A percentile compares a stretch with the other conserved stretches of the same genome.
These are phyloP conservation scores for Immersiella caudata DNA, from an alignment of 495 filamentous ascomycete species.

Conservation along the genomic window DNA sequence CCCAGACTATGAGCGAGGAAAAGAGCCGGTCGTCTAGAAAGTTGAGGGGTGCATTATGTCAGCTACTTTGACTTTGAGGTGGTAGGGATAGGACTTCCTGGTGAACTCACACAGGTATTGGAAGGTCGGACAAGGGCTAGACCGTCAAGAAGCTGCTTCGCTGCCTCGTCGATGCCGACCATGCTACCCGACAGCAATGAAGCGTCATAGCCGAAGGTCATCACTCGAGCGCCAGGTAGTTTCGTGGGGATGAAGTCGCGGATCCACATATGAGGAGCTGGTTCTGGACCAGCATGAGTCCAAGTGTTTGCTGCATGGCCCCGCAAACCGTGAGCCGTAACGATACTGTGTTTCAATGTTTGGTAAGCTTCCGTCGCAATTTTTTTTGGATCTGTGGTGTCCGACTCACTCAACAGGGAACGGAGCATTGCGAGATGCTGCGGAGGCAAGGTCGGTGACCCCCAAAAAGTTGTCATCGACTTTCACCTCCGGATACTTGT, in stretches of 20 bases:
- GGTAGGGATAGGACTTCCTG: too few relatives aligned
- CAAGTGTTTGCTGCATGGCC: background rate
- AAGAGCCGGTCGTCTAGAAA: background rate
- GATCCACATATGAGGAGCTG: background rate
- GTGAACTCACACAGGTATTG: too few relatives aligned
- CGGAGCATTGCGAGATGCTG: background rate
- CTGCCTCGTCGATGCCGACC: background rate
- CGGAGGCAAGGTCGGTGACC: background rate
- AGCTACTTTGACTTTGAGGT: background rate
- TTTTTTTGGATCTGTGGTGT: background rate
- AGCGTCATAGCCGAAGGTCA: conserved; percentile 6
- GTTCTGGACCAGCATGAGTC: background rate
- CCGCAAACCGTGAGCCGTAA: background rate
- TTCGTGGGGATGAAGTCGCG: background rate
- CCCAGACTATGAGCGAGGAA: background rate
- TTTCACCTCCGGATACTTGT: background rate
- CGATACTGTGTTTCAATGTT: background rate
- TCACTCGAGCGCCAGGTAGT: background rate
- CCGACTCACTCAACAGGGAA: background rate
- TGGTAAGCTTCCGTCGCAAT: background rate
- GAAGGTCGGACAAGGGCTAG: background rate
- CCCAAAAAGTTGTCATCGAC: conserved; percentile 3
- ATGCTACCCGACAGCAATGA: background rate
- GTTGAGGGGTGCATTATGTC: background rate
- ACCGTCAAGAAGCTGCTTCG: conserved; percentile 2